Conservation (phyloP, 768 basidiomycete genomes). For the Lactarius pseudohatsudake region DNA sequence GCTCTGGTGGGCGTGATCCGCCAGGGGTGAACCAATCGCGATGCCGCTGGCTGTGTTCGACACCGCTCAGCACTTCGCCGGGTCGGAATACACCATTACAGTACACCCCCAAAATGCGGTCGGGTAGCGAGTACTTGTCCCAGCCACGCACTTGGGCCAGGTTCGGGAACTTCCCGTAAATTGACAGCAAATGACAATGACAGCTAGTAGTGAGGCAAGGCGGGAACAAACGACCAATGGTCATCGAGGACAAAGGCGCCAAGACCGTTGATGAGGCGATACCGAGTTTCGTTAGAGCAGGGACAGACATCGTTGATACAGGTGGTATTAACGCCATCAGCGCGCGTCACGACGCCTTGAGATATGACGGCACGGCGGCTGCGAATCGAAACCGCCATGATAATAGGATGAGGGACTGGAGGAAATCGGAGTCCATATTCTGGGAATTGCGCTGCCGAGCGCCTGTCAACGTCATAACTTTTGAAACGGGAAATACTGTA, state of each 20-base stretch:
- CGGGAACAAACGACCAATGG: neutral
- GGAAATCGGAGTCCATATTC: neutral
- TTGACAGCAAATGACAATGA: neutral
- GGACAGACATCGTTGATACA: neutral
- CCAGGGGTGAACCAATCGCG: neutral
- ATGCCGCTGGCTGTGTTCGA: neutral
- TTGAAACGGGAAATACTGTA: neutral
- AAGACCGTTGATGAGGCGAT: neutral
- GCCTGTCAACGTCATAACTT: neutral
- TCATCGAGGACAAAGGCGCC: neutral
- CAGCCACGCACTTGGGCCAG: neutral
- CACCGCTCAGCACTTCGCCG: neutral
- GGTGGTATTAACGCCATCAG: neutral
- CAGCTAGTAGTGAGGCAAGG: neutral
- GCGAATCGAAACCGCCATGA: neutral
- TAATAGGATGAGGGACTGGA: neutral
- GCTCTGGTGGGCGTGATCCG: neutral
- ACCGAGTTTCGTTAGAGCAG: constrained; percentile 1
- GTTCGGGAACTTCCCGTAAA: neutral
- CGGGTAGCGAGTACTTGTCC: neutral
- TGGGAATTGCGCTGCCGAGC: neutral
- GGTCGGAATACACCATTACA: neutral
- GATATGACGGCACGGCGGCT: neutral
- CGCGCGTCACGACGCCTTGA: neutral
- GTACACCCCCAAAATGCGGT: neutral